phyloP scores from a whole-genome alignment of 2,329 filamentous ascomycete species.

The Aciculosporium take region DNA sequence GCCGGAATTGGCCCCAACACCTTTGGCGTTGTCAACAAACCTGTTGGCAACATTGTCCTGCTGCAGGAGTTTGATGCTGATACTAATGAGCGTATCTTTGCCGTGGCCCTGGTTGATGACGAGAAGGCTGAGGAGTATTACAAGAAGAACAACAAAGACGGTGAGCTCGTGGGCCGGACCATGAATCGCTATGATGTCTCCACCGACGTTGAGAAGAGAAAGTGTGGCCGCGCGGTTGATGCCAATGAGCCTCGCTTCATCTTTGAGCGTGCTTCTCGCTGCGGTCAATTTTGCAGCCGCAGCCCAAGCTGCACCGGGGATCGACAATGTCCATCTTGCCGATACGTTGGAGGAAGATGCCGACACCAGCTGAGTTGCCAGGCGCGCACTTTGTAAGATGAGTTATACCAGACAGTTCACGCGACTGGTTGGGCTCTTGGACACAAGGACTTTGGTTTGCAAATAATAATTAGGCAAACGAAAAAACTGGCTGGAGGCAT shows the following conservation, averaged over 20 bases:
- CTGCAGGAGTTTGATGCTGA: conserved; percentile 8
- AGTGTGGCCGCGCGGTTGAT: neutral
- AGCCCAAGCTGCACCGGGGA: conserved; percentile 4
- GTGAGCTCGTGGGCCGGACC: neutral
- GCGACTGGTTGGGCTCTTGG: too few relatives aligned
- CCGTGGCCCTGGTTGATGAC: conserved; percentile 8
- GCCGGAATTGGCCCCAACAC: conserved; percentile 6
- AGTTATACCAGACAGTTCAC: too few relatives aligned
- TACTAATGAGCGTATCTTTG: conserved; percentile 8
- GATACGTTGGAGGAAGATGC: conserved; percentile 3
- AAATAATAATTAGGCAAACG: too few relatives aligned
- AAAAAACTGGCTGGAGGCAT: too few relatives aligned
- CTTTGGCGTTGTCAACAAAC: conserved; percentile 9
- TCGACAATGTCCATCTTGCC: conserved; percentile 4
- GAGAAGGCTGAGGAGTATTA: conserved; percentile 7
- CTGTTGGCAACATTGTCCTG: conserved; percentile 6
- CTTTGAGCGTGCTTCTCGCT: conserved; percentile 5
- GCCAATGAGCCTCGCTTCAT: conserved; percentile 1
- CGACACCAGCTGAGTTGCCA: conserved; percentile 6
- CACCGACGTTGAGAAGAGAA: neutral
- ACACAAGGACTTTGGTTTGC: too few relatives aligned
- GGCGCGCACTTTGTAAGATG: neutral
- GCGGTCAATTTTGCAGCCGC: conserved; percentile 7
- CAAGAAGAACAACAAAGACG: conserved; percentile 6
- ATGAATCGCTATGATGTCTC: conserved; percentile 2